phyloP scores from a whole-genome alignment of 2,329 filamentous ascomycete genomes.

The Ophiostoma ulmi region DNA sequence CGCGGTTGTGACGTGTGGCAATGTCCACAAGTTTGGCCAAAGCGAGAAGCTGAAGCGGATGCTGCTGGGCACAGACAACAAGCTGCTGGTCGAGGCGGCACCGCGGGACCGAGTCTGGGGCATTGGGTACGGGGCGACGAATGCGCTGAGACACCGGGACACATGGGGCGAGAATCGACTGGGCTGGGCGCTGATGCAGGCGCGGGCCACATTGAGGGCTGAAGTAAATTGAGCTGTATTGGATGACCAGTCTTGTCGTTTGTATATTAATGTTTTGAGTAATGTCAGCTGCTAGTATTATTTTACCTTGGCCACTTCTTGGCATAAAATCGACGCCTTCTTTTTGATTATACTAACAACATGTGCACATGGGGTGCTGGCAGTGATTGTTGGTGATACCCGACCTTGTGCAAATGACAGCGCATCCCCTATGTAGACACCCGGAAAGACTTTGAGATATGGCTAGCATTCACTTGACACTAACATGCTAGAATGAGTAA shows the following conservation, averaged over 20 bases:
- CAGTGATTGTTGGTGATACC: not conserved
- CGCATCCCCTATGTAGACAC: not conserved
- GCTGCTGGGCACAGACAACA: conserved; percentile 54
- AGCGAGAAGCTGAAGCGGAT: conserved; percentile 41
- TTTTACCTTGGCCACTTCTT: not conserved
- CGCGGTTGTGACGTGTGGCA: conserved; percentile 54
- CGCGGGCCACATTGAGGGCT: conserved; percentile 38
- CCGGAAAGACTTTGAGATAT: no score
- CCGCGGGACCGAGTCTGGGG: conserved; percentile 62
- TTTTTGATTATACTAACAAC: not conserved
- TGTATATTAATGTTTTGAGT: not conserved
- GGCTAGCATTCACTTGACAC: no score
- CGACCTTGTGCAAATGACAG: not conserved
- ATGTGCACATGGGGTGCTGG: not conserved
- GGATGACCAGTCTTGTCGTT: not conserved
- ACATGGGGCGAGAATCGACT: conserved; percentile 62
- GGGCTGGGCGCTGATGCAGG: conserved; percentile 56
- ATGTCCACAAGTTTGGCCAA: conserved; percentile 53
- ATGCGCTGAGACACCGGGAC: conserved; percentile 44
- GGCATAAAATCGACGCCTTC: not conserved
- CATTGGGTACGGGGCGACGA: conserved; percentile 51
- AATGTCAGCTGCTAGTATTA: not conserved
- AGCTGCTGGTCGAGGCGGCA: conserved; percentile 58
- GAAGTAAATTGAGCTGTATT: not conserved
- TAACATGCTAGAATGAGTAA: no score